Base-by-base conservation (phyloP, 495 filamentous ascomycete species). In the Aspergillus taichungensis region DNA sequence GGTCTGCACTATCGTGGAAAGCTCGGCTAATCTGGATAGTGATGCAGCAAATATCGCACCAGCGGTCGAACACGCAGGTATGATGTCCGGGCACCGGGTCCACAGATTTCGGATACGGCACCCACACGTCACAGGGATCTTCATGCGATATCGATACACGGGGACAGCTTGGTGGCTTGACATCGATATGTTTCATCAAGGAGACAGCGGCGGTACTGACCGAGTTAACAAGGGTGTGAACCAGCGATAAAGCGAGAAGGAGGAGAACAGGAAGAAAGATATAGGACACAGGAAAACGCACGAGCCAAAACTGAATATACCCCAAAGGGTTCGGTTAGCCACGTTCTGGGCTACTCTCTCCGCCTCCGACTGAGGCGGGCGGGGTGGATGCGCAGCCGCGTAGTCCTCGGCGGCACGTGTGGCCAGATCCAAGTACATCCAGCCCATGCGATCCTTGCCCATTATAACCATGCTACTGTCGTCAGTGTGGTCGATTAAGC, bases 391-490 rank as follows among this genome's bases (percentile, higher is more conserved):
- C 0, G 42, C 6, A 0, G 47, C 47, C 2, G 43, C 50, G 32
- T 56, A 51, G 29, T 62, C 59, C 11, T 52, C 45, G 4, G 52
- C 59, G 1, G 54, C 52, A 10, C 53, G 55, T 18, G 39, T 37
- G 8, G 54, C 46, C 8, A 59, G 55, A 36, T 58, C 51, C 36
- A 62, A 33, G 27, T 57, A 63, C 43, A 63, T 52, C 57, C 52
- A 60, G 24, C 54, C 60, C 30, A 63, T 6, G 9, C 60, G 57
- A 35, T 63, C 60, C 34, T 63, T 63, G 5, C 60, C 60, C 52
- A 56, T 54, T 13, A 56, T 12, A 3, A 42, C 44, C 28, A 54
- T 39, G n/a, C 59, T 61, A 27, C n/a, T 10, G 8, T 13, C 11
- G 30, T 5, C 13, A 30, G 8, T 1, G 31, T 13, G n/a, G 1